A percentile compares a stretch with the other conserved stretches of the same genome.
These are phyloP conservation scores for Psilocybe sp. DNA, from an alignment of 768 basidiomycete genomes.

Conservation along the genomic window DNA sequence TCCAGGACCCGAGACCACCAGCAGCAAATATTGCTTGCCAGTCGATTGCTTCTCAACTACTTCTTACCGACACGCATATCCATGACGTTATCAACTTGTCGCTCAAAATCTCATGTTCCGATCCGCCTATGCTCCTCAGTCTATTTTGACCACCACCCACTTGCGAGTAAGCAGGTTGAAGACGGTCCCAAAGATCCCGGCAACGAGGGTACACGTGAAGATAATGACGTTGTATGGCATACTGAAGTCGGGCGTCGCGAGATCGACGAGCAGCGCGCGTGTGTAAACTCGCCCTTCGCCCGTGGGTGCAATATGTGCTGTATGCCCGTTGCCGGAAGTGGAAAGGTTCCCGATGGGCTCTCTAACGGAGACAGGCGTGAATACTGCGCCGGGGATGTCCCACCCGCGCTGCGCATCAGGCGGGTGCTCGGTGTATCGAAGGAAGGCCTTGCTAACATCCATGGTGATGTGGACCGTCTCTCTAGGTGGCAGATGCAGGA, in stretches of 20 bases:
- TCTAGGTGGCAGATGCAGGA: constrained; percentile 66
- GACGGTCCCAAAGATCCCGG: constrained; percentile 89
- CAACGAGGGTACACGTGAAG: constrained; percentile 87
- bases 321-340: constrained; percentile 9
- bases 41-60: no score
- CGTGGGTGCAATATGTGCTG: no score
- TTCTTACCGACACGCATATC: no score
- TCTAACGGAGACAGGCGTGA: constrained; percentile 36
- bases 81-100: no score
- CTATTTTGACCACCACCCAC: constrained; percentile 51
- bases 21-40: no score
- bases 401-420: constrained; percentile 95
- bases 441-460: constrained; percentile 78
- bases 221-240: constrained; percentile 99
- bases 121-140: no score
- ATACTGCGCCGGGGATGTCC: constrained; percentile 87
- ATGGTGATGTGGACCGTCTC: constrained; percentile 64
- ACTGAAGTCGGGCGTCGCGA: constrained; percentile 98
- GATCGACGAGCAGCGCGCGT: constrained; percentile 76
- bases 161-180: constrained; percentile 84
- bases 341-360: constrained; percentile 14
- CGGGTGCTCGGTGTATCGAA: constrained; percentile 94
- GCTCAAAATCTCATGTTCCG: no score
- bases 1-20: no score
- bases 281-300: constrained; percentile 62